Base-by-base conservation (phyloP, 1,139 yeast genomes). In the Meyerozyma smithsonii region DNA sequence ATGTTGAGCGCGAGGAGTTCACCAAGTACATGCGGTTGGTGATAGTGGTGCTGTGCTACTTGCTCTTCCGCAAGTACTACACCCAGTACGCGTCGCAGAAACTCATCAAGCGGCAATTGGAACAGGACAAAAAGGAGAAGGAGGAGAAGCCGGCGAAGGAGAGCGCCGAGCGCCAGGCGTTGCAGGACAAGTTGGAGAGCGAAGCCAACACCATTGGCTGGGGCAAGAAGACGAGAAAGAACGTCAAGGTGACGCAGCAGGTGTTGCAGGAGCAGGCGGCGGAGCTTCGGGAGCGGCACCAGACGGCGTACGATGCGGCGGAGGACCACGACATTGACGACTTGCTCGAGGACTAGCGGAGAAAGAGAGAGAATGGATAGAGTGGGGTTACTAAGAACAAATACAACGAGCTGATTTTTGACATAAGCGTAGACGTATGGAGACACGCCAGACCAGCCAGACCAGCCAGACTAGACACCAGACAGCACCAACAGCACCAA, bases 191-290 rank as follows among this genome's bases (percentile, higher is more conserved):
- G 36, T 55, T 67, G 44, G 58, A 59, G 39, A 45, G 50, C 16
- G 77, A 72, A 50, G 75, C 79, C 36, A 57, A 66, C 35, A 55
- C 71, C 7, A 83, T 84, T 66, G 90, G 92, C 17, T 84, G 89
- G 88, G 92, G 92, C 42, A 84, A 83, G 57, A 72, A 74, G 54
- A 83, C 90, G 8, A 74, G 89, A 62, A 67, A 69, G 48, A 69
- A 57, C 41, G 79, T 76, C 36, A 74, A 77, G 61, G 64, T 67
- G 44, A 81, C 80, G 49, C 74, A 79, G 51, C 66, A 72, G 36
- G 49, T 72, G 16, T 66, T 83, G 37, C 78, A 79, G 49, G 72
- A 75, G 39, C 60, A 69, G 17, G 60, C 69, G 28, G 73, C 52
- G 18, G 69, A 66, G 42, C 58, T 74, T 43, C 64, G 74, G 66